Evolutionary conservation across 2,329 filamentous ascomycete species (phyloP), one percentile per base, ranked within the genome.

Genomic region (Aspergillus brunneoviolaceus): DNA sequence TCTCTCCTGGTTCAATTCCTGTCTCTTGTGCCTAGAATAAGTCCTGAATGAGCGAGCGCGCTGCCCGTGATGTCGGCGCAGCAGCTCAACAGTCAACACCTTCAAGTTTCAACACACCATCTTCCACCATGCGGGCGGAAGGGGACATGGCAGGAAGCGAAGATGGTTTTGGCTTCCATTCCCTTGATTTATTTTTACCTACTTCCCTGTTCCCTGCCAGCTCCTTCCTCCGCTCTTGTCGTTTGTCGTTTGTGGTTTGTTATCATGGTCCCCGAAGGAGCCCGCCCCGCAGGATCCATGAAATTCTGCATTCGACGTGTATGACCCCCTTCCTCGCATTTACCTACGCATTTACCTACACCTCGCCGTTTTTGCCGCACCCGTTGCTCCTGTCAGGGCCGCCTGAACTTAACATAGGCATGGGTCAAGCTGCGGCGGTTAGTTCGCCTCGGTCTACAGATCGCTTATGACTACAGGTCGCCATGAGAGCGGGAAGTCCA

Each of bases 361-460:
- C 58, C 45, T 62, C 58, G 59, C 66, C 66, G 66, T 68, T 68
- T 67, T 59, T 67, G 65, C 64, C 65, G 62, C 64, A 63, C 66
- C 65, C 61, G 64, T 67, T 64, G 16, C 63, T 65, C 57, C 65
- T 68, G 66, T 66, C 66, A 68, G 66, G 66, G 66, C 62, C 60
- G 66, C 62, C 60, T 66, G 60, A 65, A 67, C 61, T 60, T 62
- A 55, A 45, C 59, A 61, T 52, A 58, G 66, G 66, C 66, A 66
- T 66, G 63, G 66, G 60, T 65, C 64, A 68, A 62, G 58, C 54
- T 53, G 55, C 47, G 39, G 51, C 55, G 33, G 54, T 60, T 57
- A 58, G 61, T 55, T 61, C 54, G 52, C 51, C 42, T 56, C 49
- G 49, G 55, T 60, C 31, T 54, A 60, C 59, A 57, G 59, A 66